Base-by-base conservation (phyloP, 805 yeast species). In the Saturnispora gosingensis region DNA sequence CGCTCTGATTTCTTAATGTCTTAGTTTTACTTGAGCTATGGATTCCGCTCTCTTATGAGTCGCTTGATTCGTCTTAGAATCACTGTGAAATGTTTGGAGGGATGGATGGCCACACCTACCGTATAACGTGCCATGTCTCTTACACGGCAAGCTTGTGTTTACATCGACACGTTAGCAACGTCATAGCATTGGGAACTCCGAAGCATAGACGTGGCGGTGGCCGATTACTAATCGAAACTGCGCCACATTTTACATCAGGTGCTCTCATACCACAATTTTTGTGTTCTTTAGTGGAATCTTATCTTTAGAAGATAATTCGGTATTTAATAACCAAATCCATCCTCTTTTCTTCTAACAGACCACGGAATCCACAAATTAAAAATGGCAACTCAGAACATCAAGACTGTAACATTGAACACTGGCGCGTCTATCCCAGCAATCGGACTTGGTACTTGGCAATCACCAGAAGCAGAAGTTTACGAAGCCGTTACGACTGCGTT, bases 401-500 rank as follows among this genome's bases (percentile, higher is more conserved):
- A 43, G 38, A 49, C 28, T 13, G 2, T 49, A 13, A 39, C 28
- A 16, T 30, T 54, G 7, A 51, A 56, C 52, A 35, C 58, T 4
- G 55, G 54, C 10, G 57, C 57, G 7, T 30, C 39, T 13, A 57
- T 58, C 25, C 62, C 62, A 25, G 46, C 46, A 3, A 25, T 59
- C 39, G 60, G 61, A 15, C 48, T 56, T 20, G 61, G 61, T 28
- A 57, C 59, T 7, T 57, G 61, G 59, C 46, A 47, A 50, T 48
- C 59, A 2, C 32, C 61, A 2, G 52, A 47, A 10, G 74, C 75
- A 35, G 77, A 74, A 32, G 87, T 80, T 36, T 70, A 72, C 60
- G 67, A 72, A 27, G 77, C 91, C 36, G 87, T 82, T 45, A 64
- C 69, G 46, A 61, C 72, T 34, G 95, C 95, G 8, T 63, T 83